Percentiles rank a stretch among this genome's conserved stretches.
Conservation (phyloP, 106 monocot genomes). For the Agapanthus africanus region DNA sequence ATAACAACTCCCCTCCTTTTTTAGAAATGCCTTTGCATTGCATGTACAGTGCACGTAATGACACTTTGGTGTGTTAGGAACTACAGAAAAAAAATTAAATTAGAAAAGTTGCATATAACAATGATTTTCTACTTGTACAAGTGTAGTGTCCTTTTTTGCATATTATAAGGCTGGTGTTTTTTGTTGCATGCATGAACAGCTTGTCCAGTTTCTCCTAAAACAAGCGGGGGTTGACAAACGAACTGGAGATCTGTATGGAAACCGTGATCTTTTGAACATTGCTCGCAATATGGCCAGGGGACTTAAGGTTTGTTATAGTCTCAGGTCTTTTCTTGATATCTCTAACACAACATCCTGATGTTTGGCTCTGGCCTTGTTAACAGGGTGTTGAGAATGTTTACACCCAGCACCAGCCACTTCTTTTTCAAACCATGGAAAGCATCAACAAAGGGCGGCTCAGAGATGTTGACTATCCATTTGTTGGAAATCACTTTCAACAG, state of each 20-base stretch:
- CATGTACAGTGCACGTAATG: too few relatives aligned
- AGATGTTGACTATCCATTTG: constrained; percentile 86
- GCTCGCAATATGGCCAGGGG: constrained; percentile 79
- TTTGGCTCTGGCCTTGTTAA: constrained; percentile 4
- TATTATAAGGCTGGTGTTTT: too few relatives aligned
- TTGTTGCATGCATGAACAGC: too few relatives aligned
- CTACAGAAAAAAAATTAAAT: too few relatives aligned
- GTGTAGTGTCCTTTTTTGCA: too few relatives aligned
- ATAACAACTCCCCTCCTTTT: too few relatives aligned
- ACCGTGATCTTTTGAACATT: constrained; percentile 70
- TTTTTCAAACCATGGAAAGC: constrained; percentile 92
- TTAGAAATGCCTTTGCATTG: too few relatives aligned
- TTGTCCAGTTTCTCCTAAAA: constrained; percentile 67
- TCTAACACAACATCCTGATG: constrained; percentile 5
- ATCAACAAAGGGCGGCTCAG: constrained; percentile 71
- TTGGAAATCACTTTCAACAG: constrained; percentile 95
- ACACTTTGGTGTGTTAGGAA: too few relatives aligned
- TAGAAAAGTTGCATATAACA: too few relatives aligned
- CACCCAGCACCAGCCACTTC: constrained; percentile 95
- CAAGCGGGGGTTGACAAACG: constrained; percentile 83
- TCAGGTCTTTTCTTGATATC: constrained; percentile 2
- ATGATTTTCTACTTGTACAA: too few relatives aligned
- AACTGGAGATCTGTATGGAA: constrained; percentile 64
- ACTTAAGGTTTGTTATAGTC: constrained; percentile 35
- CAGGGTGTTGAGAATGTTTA: constrained; percentile 99